phyloP scores from a whole-genome alignment of 2,329 filamentous ascomycete species.

The Sporothrix humicola region DNA sequence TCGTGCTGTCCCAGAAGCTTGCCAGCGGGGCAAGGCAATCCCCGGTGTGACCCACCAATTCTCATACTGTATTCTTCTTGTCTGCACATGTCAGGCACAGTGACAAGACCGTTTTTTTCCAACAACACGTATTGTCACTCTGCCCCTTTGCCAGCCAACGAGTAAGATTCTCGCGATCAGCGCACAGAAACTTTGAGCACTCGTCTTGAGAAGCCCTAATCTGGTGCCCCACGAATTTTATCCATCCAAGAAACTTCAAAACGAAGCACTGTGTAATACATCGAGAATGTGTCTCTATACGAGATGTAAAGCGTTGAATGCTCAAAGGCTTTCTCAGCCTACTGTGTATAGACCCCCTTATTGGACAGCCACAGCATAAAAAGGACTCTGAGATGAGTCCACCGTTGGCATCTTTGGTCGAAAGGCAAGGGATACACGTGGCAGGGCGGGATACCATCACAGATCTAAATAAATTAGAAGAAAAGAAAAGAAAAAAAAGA shows the following conservation, averaged over 20 bases:
- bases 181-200: background rate
- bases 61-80: background rate
- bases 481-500: too few species aligned
- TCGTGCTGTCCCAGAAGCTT: background rate
- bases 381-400: too few species aligned
- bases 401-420: background rate
- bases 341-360: too few species aligned
- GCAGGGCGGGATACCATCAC: background rate
- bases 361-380: too few species aligned
- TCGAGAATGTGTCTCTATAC: background rate
- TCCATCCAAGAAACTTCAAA: background rate
- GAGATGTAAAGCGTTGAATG: background rate
- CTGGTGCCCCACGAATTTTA: background rate
- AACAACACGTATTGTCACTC: background rate
- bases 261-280: background rate
- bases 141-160: background rate
- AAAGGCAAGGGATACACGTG: background rate
- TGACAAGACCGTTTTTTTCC: background rate
- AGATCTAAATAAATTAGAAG: too few species aligned
- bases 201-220: constrained; percentile 7
- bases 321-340: background rate
- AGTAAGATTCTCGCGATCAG: constrained; percentile 1
- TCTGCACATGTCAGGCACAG: too few species aligned
- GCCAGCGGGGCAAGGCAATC: constrained; percentile 18
- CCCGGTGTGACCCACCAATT: constrained; percentile 7